Evolutionary conservation across 805 yeast genomes (phyloP), one percentile per base, ranked within the genome.

Genomic region (Spathaspora arborariae): DNA sequence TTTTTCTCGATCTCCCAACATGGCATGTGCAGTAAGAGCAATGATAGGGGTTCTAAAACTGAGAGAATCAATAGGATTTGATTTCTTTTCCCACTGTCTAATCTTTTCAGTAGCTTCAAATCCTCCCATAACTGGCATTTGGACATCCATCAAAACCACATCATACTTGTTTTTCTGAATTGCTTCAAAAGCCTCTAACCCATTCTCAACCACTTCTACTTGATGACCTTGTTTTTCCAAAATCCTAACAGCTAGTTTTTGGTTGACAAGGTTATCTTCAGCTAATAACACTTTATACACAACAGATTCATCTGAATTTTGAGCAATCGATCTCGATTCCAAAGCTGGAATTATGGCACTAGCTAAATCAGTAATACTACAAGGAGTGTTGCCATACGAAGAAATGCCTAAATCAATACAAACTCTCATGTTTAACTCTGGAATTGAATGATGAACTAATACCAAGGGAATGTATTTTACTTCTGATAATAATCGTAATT

Each of bases 101-200:
- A 88, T 88, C 64, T 82, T 81, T 41, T 84, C 88, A 1, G 96
- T 88, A 2, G 96, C 96, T 59, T 88, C 96, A 63, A 88, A 88
- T 0, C 96, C 96, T 22, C 96, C 96, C 94, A 88, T 89, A 13
- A 87, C 88, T 7, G 96, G 96, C 96, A 88, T 88, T 64, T 88
- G 96, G 39, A 88, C 96, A 68, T 88, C 96, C 96, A 88, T 88
- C 54, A 88, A 76, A 16, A 88, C 85, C 41, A 86, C 91, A 60
- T 88, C 96, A 61, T 83, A 88, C 41, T 76, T 74, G 51, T 76
- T 79, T 53, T 77, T 74, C 60, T 82, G 74, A 39, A 87, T 81
- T 1, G 90, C 91, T 49, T 87, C 88, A 53, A 80, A 77, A 1
- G 96, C 96, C 56, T 88, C 88, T 48, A 79, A 72, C 13, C 96